Evolutionary conservation across 1,139 yeast species (phyloP).

Genomic region (Wickerhamomyces sp.): DNA sequence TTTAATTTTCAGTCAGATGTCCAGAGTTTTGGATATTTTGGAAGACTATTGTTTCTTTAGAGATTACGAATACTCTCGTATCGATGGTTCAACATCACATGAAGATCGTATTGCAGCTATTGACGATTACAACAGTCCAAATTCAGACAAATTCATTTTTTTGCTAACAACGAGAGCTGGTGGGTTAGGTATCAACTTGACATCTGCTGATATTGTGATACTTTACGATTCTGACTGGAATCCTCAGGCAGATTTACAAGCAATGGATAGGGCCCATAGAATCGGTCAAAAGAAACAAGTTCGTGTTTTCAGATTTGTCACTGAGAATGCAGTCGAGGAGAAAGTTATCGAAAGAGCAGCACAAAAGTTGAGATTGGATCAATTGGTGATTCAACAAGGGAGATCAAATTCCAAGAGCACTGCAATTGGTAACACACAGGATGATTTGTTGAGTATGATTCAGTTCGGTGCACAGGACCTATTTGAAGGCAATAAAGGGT

Average conservation of each 20-base stretch:
- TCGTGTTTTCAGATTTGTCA: conserved; percentile 82
- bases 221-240: conserved; percentile 97
- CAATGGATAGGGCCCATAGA: conserved; percentile 98
- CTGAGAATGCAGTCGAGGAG: conserved; percentile 95
- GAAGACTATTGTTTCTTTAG: conserved; percentile 90
- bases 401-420: conserved; percentile 46
- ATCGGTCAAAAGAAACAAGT: conserved; percentile 98
- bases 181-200: conserved; percentile 91
- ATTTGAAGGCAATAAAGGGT: conserved; percentile 43
- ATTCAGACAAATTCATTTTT: conserved; percentile 77
- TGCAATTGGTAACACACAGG: conserved; percentile 59
- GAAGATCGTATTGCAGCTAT: conserved; percentile 90
- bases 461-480: conserved; percentile 95
- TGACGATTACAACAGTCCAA: conserved; percentile 84
- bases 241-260: conserved; percentile 97
- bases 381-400: conserved; percentile 94
- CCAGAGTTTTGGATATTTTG: conserved; percentile 80
- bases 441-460: conserved; percentile 88
- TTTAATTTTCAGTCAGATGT: conserved; percentile 91
- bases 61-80: conserved; percentile 82
- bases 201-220: conserved; percentile 88
- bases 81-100: conserved; percentile 93
- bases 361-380: conserved; percentile 87
- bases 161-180: conserved; percentile 97
- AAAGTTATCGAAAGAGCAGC: conserved; percentile 95